These are phyloP conservation scores for Grigorovia jiainica DNA, from an alignment of 805 yeast species.

Conservation along the genomic window DNA sequence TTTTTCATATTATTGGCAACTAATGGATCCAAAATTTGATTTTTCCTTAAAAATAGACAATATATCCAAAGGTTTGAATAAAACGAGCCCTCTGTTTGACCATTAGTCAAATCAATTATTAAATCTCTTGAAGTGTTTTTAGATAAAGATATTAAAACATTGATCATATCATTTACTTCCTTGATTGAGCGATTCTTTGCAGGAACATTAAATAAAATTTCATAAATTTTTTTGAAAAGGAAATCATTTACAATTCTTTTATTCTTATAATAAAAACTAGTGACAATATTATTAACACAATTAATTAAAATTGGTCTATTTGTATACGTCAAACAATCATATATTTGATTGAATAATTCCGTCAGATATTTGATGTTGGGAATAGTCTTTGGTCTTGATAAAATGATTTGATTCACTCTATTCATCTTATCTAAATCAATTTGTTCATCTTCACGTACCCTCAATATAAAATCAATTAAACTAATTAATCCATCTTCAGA, in stretches of 20 bases:
- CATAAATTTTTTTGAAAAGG: conserved; percentile 43
- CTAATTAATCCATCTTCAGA: conserved; percentile 60
- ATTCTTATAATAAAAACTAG: conserved; percentile 43
- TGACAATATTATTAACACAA: conserved; percentile 46
- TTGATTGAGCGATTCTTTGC: conserved; percentile 35
- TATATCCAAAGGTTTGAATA: conserved; percentile 31
- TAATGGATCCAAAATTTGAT: conserved; percentile 16
- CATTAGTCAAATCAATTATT: conserved; percentile 22
- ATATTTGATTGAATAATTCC: conserved; percentile 55
- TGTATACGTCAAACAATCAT: conserved; percentile 44
- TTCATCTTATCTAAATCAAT: conserved; percentile 56
- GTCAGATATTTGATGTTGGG: conserved; percentile 42
- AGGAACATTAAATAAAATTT: conserved; percentile 25
- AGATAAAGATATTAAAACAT: conserved; percentile 55
- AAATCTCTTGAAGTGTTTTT: conserved; percentile 35
- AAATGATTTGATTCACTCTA: conserved; percentile 54
- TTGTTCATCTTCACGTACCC: conserved; percentile 59
- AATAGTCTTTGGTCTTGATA: conserved; percentile 50
- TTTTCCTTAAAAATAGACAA: conserved; percentile 27
- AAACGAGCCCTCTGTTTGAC: conserved; percentile 15
- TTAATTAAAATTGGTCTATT: conserved; percentile 54
- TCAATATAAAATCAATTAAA: conserved; percentile 66
- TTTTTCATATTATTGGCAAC: conserved; percentile 3
- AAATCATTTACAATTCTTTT: conserved; percentile 47
- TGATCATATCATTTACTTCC: conserved; percentile 50